Conservation (phyloP, 208 protist species). For the Leishmania turanica region DNA sequence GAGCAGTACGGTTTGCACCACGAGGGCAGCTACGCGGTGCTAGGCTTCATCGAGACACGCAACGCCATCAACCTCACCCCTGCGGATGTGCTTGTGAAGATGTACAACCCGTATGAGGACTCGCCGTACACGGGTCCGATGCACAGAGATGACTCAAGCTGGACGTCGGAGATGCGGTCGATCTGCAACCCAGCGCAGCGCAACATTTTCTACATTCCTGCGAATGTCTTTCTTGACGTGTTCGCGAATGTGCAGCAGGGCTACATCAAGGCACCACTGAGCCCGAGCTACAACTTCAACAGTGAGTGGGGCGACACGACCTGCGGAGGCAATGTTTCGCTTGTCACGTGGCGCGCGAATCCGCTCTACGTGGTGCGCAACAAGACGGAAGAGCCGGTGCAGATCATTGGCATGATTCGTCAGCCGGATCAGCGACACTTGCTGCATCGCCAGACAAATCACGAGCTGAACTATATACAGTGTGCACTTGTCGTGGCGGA, state of each 20-base stretch:
- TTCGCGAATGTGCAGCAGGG: constrained; percentile 58
- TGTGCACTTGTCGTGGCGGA: constrained; percentile 59
- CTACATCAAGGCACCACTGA: constrained; percentile 36
- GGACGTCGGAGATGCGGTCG: constrained; percentile 46
- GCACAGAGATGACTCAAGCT: constrained; percentile 52
- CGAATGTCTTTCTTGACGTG: constrained; percentile 49
- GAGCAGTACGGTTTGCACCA: constrained; percentile 53
- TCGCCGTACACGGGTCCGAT: constrained; percentile 66
- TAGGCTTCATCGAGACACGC: constrained; percentile 49
- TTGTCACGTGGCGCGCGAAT: constrained; percentile 73
- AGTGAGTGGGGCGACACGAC: constrained; percentile 71
- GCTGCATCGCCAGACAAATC: constrained; percentile 62
- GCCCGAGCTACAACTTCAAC: constrained; percentile 63
- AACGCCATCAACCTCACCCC: constrained; percentile 44
- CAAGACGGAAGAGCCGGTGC: constrained; percentile 44
- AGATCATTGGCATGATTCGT: constrained; percentile 74
- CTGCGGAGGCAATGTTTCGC: constrained; percentile 64
- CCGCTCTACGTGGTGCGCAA: constrained; percentile 70
- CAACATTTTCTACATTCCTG: constrained; percentile 71
- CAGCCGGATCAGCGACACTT: constrained; percentile 81
- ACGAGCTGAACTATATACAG: constrained; percentile 77
- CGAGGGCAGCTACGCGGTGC: constrained; percentile 64
- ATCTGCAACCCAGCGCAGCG: constrained; percentile 44
- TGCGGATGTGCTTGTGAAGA: constrained; percentile 63
- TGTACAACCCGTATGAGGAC: constrained; percentile 78